A percentile compares a stretch with the other conserved stretches of the same genome.
phyloP scores from a whole-genome alignment of 345 rosid genomes.

The Linum lewisii region DNA sequence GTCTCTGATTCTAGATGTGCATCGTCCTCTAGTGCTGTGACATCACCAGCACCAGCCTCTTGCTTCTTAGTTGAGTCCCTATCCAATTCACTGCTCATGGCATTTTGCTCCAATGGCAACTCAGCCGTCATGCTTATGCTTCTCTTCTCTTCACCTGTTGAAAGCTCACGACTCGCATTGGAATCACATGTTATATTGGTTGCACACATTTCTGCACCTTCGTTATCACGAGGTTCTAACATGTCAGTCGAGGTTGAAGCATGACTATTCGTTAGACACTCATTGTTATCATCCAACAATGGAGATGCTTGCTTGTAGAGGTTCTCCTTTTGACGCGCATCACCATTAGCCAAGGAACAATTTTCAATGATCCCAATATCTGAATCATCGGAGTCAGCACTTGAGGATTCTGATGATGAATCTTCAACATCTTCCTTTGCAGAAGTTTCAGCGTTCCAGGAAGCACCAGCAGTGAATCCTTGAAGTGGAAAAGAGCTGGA shows the following conservation, averaged over 20 bases:
- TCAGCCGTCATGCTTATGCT: not conserved
- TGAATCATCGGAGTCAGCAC: constrained; percentile 38
- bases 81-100: not conserved
- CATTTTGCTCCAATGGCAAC: not conserved
- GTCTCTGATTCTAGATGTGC: not conserved
- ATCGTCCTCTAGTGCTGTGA: not conserved
- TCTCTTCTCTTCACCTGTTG: not conserved
- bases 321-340: constrained; percentile 16
- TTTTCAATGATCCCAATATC: constrained; percentile 49
- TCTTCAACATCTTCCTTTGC: constrained; percentile 32
- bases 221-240: constrained; percentile 19
- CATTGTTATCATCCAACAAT: constrained; percentile 19
- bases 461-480: constrained; percentile 28
- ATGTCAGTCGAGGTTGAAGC: constrained; percentile 19
- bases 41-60: not conserved
- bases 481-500: constrained; percentile 21
- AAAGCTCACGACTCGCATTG: too few relatives aligned
- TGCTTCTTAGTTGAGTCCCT: not conserved
- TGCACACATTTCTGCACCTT: constrained; percentile 9
- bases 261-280: constrained; percentile 8
- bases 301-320: constrained; percentile 17
- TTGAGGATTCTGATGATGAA: constrained; percentile 34
- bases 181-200: not conserved
- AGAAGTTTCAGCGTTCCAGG: constrained; percentile 51
- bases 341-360: constrained; percentile 13